A percentile compares a stretch with the other conserved stretches of the same genome.
These are phyloP conservation scores for Mortierella sp. DNA, from an alignment of 371 early-diverging fungal genomes.

Conservation along the genomic window DNA sequence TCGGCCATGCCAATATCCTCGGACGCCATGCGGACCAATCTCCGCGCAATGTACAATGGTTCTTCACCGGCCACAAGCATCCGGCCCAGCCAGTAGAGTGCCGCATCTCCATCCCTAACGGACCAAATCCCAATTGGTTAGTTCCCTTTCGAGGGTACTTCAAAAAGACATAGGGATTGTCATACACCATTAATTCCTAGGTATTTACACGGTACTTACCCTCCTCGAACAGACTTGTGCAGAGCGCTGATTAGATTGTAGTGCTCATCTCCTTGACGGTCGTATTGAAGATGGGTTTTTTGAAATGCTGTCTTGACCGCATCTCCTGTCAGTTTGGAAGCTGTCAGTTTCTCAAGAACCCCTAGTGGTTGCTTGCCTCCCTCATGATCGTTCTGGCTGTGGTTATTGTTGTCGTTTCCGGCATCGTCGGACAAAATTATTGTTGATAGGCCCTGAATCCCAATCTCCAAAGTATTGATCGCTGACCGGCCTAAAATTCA, in stretches of 20 bases:
- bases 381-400: background rate
- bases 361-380: background rate
- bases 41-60: conserved; percentile 80
- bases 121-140: background rate
- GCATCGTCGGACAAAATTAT: conserved; percentile 17
- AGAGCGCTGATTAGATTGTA: conserved; percentile 91
- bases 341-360: conserved; percentile 26
- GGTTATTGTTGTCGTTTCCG: background rate
- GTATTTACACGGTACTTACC: conserved; percentile 48
- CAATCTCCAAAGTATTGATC: conserved; percentile 79
- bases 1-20: conserved; percentile 95
- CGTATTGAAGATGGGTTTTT: conserved; percentile 85
- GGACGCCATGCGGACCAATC: conserved; percentile 85
- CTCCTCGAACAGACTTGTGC: conserved; percentile 88
- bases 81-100: conserved; percentile 91
- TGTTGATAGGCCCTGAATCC: conserved; percentile 58
- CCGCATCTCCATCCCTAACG: conserved; percentile 77
- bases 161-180: background rate
- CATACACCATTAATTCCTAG: background rate
- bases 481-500: conserved; percentile 71
- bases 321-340: conserved; percentile 59
- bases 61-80: conserved; percentile 94
- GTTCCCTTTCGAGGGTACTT: background rate
- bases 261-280: conserved; percentile 90
- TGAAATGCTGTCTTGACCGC: conserved; percentile 76